Base-by-base conservation (phyloP, 768 basidiomycete genomes). In the Leccinum truebloodii region DNA sequence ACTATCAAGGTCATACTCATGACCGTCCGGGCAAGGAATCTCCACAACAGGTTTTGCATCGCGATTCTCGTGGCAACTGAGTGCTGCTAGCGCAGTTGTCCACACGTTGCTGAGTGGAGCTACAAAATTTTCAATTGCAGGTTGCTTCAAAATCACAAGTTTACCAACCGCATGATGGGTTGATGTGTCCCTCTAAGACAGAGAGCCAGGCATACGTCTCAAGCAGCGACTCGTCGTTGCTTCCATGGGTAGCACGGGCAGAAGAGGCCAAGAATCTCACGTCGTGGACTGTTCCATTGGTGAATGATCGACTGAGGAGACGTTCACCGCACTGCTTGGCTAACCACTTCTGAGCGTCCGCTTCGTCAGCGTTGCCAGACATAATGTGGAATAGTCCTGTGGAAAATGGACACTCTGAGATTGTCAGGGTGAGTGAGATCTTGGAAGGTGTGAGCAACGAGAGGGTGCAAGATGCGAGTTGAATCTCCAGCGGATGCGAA, bases 1-100 rank as follows among this genome's bases (percentile, higher is more conserved):
- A 6, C 70, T 72, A 49, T 72, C 72, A 48, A 56, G 60, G 4
- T 64, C 63, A 34, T 70, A 65, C 4, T 74, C 62, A 28, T 68
- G 56, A 28, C 49, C 59, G 0, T 46, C 24, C 2, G 62, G 59
- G 32, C 54, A 60, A 8, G 6, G 28, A 39, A 69, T 59, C 26
- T 60, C 61, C 46, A 16, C 14, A n/a, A 24, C 22, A n/a, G 34
- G 9, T 30, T 56, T 53, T 8, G 22, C 30, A 4, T n/a, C 16
- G 7, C 22, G 14, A 26, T 39, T 18, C 28, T 46, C 53, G 16
- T 9, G 14, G 24, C 6, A 14, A 26, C 49, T 22, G 14, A 49
- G 52, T 24, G 30, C 14, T 5, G 58, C 39, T 4, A 68, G 30
- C 14, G 58, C 52, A n/a, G 14, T 32, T 39, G 37, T 24, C 69